A percentile compares a stretch with the other conserved stretches of the same genome.
Conservation (phyloP, 2,329 filamentous ascomycete genomes). For the Fusarium caatingaense region DNA sequence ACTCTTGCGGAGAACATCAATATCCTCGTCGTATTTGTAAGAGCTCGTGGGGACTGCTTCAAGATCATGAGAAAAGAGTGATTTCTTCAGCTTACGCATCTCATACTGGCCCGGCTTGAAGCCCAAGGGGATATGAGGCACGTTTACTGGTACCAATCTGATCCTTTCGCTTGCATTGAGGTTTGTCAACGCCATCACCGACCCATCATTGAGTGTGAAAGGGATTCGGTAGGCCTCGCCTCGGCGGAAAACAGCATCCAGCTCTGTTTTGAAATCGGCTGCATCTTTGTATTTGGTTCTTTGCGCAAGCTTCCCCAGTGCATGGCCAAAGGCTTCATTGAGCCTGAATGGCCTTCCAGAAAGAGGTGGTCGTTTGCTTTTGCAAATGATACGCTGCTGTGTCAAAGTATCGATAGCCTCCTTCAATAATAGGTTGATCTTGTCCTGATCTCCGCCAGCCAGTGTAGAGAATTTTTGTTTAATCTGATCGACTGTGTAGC, state of each 20-base stretch:
- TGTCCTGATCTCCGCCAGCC: constrained; percentile 52
- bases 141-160: constrained; percentile 62
- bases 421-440: constrained; percentile 59
- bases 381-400: constrained; percentile 65
- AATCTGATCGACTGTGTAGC: constrained; percentile 61
- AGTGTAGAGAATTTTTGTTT: constrained; percentile 65
- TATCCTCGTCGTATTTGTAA: constrained; percentile 68
- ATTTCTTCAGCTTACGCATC: constrained; percentile 74
- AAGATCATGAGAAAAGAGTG: constrained; percentile 72
- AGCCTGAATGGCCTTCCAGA: constrained; percentile 72
- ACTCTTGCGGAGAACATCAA: constrained; percentile 55
- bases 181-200: constrained; percentile 74
- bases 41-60: constrained; percentile 70
- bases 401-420: constrained; percentile 62
- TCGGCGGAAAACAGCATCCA: constrained; percentile 67
- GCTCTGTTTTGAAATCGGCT: constrained; percentile 66
- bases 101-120: constrained; percentile 79
- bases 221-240: constrained; percentile 59
- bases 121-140: constrained; percentile 74
- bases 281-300: constrained; percentile 68
- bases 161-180: constrained; percentile 70
- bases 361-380: constrained; percentile 68
- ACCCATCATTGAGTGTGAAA: constrained; percentile 70
- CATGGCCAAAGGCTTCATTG: constrained; percentile 67
- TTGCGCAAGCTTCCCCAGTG: constrained; percentile 67